Evolutionary conservation across 2,329 filamentous ascomycete genomes (phyloP), one percentile per base, ranked within the genome.

Genomic region (Trichoderma atrobrunneum): DNA sequence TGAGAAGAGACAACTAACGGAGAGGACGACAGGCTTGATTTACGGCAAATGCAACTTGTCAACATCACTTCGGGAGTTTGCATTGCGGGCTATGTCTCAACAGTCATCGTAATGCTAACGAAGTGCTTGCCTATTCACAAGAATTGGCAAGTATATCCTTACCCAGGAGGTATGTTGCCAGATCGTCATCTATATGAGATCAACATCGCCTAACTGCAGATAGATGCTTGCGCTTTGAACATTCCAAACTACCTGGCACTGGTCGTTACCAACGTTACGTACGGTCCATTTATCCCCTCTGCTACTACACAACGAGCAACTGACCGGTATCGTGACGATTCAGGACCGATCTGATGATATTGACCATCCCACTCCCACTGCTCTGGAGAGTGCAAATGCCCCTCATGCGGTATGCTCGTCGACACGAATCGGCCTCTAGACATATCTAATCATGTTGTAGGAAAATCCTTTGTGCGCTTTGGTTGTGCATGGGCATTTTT

Each of bases 71-170:
- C 73, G 5, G 69, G 68, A 5, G 65, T 74, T 7, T 76, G 75
- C 28, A 36, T 72, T 1, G 71, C 60, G 24, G 73, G 72, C 0
- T 77, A 77, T 26, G 4, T 77, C 1, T 75, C 74, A 14, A 76
- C 75, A 1, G 73, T 77, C 18, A 70, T 74, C 7, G 76, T 77
- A 3, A 71, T 77, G 7, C 51, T 77, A 14, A 67, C 74, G 12
- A 72, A 73, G 6, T 77, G 76, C 34, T 70, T 75, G 62, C 76
- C 76, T 3, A 72, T 77, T 16, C 71, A 73, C n/a, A 73, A 73
- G 8, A 77, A 77, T n/a, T 77, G 76, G 76, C 76, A 77, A 43
- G 64, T 77, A 14, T 76, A 75, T 51, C 76, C 76, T 14, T 76
- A 77, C 62, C 76, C 76, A 1, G 76, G 76, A 43, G 74, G 76